Base-by-base conservation (phyloP, 345 rosid genomes). In the Ceriops zippeliana region DNA sequence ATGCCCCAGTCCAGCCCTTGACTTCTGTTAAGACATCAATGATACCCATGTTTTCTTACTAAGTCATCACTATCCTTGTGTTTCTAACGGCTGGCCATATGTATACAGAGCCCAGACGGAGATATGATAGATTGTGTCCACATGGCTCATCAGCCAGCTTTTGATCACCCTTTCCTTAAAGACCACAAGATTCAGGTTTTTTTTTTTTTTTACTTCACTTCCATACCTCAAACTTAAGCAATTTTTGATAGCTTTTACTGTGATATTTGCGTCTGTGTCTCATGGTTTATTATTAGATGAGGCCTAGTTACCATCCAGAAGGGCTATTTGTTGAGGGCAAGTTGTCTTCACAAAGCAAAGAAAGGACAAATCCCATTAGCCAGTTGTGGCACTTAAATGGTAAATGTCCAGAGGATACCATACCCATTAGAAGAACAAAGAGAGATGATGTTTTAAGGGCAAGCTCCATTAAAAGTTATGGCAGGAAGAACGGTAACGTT, bases 381-480 rank as follows among this genome's bases (percentile, higher is more conserved):
- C 98, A 92, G 89, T 67, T 86, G 71, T 92, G 98, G 98, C 98
- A 92, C 60, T 35, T 61, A 51, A 86, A 86, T n/a, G 98, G 96
- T 4, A 80, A 77, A 71, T 92, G 98, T 22, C 79, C 91, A 2
- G 81, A 84, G 66, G 90, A 86, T 31, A 93, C 97, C n/a, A 82
- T 91, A 56, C 98, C 98, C 17, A 63, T 93, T 51, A 86, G 98
- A 74, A 85, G 98, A 76, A 89, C 97, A 8, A 93, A 83, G 68
- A 68, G 79, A 73, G 87, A 89, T 26, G 97, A 93, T 85, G 85
- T 93, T 42, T 67, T 89, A 73, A 89, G 97, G 73, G 97, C 98
- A 54, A 93, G 91, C 76, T 89, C 98, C 0, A 88, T 86, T 13
- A 85, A 88, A 81, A 88, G 90, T 71, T 93, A 84, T 72, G 98